Percentiles rank a stretch among this genome's conserved stretches.
phyloP scores from a whole-genome alignment of 2,329 filamentous ascomycete species.

The Aspergillus calidoustus region DNA sequence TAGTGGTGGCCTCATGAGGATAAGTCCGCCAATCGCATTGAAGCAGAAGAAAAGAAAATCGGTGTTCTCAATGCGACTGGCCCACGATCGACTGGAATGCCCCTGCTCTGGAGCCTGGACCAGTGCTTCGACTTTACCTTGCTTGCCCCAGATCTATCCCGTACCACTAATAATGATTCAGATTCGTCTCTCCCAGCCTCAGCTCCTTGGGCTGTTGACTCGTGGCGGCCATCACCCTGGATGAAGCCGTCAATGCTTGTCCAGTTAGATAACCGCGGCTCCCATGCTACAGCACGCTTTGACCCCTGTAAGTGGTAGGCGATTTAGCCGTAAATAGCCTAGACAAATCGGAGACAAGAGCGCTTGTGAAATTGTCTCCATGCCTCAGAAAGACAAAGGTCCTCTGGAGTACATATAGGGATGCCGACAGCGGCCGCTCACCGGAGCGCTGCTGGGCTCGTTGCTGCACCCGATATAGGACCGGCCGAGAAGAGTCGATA shows the following conservation, averaged over 20 bases:
- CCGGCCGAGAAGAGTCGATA: neutral
- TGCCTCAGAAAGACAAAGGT: neutral
- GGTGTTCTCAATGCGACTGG: neutral
- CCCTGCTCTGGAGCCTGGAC: neutral
- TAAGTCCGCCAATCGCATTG: constrained; percentile 11
- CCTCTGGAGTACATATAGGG: neutral
- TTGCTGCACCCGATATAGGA: constrained; percentile 15
- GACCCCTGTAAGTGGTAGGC: neutral
- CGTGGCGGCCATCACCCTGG: neutral
- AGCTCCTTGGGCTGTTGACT: neutral
- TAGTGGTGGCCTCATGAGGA: neutral
- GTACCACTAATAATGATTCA: neutral
- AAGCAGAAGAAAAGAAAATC: neutral
- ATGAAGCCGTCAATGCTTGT: constrained; percentile 5
- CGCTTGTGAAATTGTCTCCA: neutral
- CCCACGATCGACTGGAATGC: neutral
- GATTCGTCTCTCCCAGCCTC: neutral
- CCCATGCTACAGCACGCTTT: neutral
- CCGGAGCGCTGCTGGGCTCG: constrained; percentile 3
- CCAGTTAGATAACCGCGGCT: constrained; percentile 1
- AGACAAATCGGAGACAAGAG: neutral
- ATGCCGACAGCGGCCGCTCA: constrained; percentile 8
- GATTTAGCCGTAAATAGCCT: neutral
- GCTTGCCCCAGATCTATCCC: neutral
- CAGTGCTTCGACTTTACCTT: neutral